phyloP scores from a whole-genome alignment of 352 stramenopile genomes.

The Aphanomyces astaci region DNA sequence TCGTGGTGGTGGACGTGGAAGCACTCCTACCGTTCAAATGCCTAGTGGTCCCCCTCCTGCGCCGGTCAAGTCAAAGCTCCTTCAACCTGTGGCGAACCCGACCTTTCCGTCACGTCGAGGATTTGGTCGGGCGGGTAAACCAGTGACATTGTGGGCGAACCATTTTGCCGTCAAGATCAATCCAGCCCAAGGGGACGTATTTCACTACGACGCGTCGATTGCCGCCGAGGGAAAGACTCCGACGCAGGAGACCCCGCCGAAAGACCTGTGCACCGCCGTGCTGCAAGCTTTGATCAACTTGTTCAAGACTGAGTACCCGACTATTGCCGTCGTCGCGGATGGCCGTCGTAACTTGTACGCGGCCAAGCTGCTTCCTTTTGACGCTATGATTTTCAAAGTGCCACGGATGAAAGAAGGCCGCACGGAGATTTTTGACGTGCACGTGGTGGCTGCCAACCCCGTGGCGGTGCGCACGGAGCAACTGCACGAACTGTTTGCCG shows the following conservation, averaged over 20 bases:
- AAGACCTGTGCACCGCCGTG: slow-evolving; percentile 47
- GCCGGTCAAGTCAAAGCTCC: slow-evolving; percentile 28
- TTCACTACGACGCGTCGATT: slow-evolving; percentile 68
- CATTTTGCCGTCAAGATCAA: slow-evolving; percentile 56
- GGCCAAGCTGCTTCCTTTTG: slow-evolving; percentile 36
- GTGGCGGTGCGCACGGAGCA: slow-evolving; percentile 58
- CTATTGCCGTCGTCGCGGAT: slow-evolving; percentile 40
- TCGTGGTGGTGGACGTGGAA: slow-evolving; percentile 40
- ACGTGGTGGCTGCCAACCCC: slow-evolving; percentile 47
- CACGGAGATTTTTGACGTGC: slow-evolving; percentile 35
- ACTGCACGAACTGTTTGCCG: slow-evolving; percentile 43
- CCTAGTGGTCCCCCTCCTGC: neutral
- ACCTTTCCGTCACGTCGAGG: slow-evolving; percentile 45
- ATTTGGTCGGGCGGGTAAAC: slow-evolving; percentile 41
- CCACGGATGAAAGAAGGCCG: slow-evolving; percentile 40
- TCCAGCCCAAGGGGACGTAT: slow-evolving; percentile 38
- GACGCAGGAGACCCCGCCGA: slow-evolving; percentile 44
- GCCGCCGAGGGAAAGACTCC: slow-evolving; percentile 32
- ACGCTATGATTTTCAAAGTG: slow-evolving; percentile 37
- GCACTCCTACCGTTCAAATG: neutral
- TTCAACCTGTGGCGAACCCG: slow-evolving; percentile 33
- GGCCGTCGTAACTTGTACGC: slow-evolving; percentile 51
- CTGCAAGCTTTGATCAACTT: slow-evolving; percentile 39
- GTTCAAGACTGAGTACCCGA: slow-evolving; percentile 37
- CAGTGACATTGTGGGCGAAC: slow-evolving; percentile 47